These are phyloP conservation scores for Ophiostoma quercus DNA, from an alignment of 2,329 filamentous ascomycete genomes.

Conservation along the genomic window DNA sequence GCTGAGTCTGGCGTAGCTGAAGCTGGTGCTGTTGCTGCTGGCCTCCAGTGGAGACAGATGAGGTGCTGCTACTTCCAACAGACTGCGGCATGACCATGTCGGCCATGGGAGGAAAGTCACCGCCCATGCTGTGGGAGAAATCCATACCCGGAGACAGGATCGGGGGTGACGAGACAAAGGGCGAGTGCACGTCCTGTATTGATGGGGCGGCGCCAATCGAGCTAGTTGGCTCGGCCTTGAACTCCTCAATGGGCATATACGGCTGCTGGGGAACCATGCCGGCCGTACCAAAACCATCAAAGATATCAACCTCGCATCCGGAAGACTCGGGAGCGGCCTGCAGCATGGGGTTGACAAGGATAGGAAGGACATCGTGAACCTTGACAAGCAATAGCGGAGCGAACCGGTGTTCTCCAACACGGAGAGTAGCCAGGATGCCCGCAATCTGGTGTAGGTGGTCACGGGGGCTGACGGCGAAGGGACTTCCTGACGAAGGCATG, in stretches of 20 bases:
- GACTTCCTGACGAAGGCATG: constrained; percentile 54
- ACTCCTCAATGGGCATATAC: constrained; percentile 44
- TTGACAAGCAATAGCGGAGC: constrained; percentile 72
- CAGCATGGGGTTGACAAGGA: constrained; percentile 55
- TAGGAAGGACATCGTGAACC: constrained; percentile 65
- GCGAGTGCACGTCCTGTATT: constrained; percentile 43
- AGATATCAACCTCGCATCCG: constrained; percentile 51
- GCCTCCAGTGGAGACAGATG: background rate
- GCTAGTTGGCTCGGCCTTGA: constrained; percentile 43
- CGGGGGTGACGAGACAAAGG: constrained; percentile 49
- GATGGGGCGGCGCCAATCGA: constrained; percentile 34
- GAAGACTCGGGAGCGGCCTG: constrained; percentile 51
- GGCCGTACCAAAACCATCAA: constrained; percentile 60
- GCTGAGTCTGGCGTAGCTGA: constrained; percentile 29
- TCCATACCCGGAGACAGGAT: constrained; percentile 52
- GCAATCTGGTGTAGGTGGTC: constrained; percentile 69
- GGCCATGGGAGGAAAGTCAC: constrained; percentile 46
- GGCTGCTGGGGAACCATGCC: constrained; percentile 52
- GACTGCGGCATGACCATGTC: constrained; percentile 51
- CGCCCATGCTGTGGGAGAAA: constrained; percentile 40
- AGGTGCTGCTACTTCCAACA: constrained; percentile 39
- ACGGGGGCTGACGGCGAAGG: constrained; percentile 62
- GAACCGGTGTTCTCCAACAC: constrained; percentile 71
- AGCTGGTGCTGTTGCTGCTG: constrained; percentile 26
- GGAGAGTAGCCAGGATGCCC: constrained; percentile 62